Conservation (phyloP, 2,329 filamentous ascomycete genomes). For the Helotiales sp. region DNA sequence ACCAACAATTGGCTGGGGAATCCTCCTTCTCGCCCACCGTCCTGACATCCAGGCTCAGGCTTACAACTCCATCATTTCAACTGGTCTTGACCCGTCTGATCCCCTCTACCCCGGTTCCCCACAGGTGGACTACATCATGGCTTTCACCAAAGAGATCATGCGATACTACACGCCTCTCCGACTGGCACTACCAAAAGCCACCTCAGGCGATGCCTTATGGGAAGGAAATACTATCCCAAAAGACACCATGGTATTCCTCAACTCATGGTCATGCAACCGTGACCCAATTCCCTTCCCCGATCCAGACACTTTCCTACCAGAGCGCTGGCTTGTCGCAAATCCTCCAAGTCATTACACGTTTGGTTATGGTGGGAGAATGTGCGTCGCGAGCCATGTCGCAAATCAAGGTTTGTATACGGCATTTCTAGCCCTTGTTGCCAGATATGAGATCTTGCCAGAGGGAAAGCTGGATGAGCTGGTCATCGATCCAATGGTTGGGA, state of each 20-base stretch:
- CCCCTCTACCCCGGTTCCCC: neutral
- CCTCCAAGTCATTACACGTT: neutral
- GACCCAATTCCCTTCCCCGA: neutral
- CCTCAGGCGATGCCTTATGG: neutral
- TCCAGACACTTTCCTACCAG: neutral
- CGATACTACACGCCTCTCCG: constrained; percentile 1
- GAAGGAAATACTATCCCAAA: neutral
- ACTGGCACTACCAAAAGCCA: neutral
- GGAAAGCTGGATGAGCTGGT: neutral
- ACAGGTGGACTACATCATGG: neutral
- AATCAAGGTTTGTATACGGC: neutral
- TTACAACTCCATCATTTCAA: neutral
- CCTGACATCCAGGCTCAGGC: neutral
- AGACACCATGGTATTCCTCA: constrained; percentile 1
- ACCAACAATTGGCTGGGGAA: neutral
- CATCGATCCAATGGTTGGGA: neutral
- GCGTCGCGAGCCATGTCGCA: neutral
- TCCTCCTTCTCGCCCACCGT: neutral
- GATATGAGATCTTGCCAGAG: neutral
- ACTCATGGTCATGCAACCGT: constrained; percentile 4
- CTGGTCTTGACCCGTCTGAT: neutral
- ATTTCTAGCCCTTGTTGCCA: neutral
- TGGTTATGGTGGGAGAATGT: neutral
- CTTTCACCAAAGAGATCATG: neutral
- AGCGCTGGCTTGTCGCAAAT: neutral